These are phyloP conservation scores for Xylaria sp. DNA, from an alignment of 2,329 filamentous ascomycete species.

Conservation along the genomic window DNA sequence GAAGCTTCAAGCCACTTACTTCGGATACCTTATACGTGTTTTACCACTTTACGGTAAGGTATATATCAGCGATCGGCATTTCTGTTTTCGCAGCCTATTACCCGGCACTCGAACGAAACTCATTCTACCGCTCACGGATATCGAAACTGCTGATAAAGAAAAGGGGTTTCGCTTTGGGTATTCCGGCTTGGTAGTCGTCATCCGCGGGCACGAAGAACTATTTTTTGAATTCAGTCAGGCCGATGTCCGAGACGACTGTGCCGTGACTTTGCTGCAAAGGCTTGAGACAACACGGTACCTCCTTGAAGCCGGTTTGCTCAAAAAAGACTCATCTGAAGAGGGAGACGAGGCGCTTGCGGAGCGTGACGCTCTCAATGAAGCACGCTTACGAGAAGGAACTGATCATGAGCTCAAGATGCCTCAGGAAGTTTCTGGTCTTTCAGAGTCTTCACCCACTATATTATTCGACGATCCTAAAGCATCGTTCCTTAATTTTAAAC, in stretches of 20 bases:
- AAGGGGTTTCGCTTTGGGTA: slow-evolving; percentile 95
- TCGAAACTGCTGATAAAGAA: slow-evolving; percentile 93
- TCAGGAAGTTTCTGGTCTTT: slow-evolving; percentile 55
- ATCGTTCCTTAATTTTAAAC: slow-evolving; percentile 92
- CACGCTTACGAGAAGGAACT: slow-evolving; percentile 65
- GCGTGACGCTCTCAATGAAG: slow-evolving; percentile 81
- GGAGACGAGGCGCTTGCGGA: slow-evolving; percentile 82
- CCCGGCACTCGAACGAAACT: slow-evolving; percentile 92
- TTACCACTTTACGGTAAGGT: slow-evolving; percentile 95
- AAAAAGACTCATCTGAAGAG: slow-evolving; percentile 74
- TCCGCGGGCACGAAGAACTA: slow-evolving; percentile 91
- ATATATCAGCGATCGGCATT: slow-evolving; percentile 86
- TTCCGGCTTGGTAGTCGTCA: slow-evolving; percentile 89
- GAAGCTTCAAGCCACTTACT: slow-evolving; percentile 87
- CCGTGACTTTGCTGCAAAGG: slow-evolving; percentile 79
- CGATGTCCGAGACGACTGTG: slow-evolving; percentile 87
- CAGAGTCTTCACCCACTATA: slow-evolving; percentile 74
- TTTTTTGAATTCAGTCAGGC: slow-evolving; percentile 91
- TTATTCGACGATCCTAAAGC: slow-evolving; percentile 89
- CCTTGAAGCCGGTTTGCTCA: slow-evolving; percentile 73
- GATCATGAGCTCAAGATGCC: slow-evolving; percentile 64
- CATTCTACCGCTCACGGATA: slow-evolving; percentile 87
- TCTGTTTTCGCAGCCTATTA: slow-evolving; percentile 93
- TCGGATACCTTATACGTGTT: slow-evolving; percentile 89
- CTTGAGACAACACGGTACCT: slow-evolving; percentile 78